Evolutionary conservation across 2,329 filamentous ascomycete genomes (phyloP), one percentile per base, ranked within the genome.

Genomic region (Daldinia eschscholtzii): DNA sequence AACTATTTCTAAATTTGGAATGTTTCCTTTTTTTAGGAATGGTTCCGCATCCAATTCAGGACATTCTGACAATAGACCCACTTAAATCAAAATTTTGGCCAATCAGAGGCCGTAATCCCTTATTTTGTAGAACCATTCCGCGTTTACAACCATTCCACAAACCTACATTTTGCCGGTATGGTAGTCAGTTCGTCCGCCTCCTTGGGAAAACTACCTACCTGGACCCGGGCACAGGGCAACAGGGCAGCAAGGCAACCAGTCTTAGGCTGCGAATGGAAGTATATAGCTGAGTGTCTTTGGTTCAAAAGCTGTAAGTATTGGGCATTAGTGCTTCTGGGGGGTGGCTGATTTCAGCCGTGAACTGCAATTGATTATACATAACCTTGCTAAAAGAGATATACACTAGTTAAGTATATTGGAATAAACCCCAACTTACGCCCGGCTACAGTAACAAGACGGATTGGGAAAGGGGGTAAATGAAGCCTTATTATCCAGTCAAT

Each of bases 161-260:
- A n/a, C n/a, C n/a, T n/a, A n/a, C n/a, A n/a, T n/a, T n/a, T n/a
- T n/a, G n/a, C n/a, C n/a, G n/a, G n/a, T n/a, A n/a, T n/a, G n/a
- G n/a, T 35, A 7, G n/a, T 15, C 30, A n/a, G 42, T 46, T 57
- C 39, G 57, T 70, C 64, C 64, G 28, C 42, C 46, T 41, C 10
- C 48, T 33, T 39, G 26, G 9, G 7, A 23, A 10, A 55, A n/a
- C 7, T 39, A 50, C 30, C 20, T 26, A 41, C 28, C 15, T 15
- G 33, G 10, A 41, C 15, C 33, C 30, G 1, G 50, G 30, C 30
- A 59, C 52, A 37, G 57, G 48, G 41, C 42, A 52, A 33, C 28
- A 33, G 15, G 46, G 46, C 15, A 52, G 33, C 46, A 15, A 52
- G 46, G 46, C 26, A 33, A 52, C 26, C 3, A 52, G 15, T 28